These are phyloP conservation scores for Pseudogymnoascus sp. DNA, from an alignment of 2,329 filamentous ascomycete species.

Conservation along the genomic window DNA sequence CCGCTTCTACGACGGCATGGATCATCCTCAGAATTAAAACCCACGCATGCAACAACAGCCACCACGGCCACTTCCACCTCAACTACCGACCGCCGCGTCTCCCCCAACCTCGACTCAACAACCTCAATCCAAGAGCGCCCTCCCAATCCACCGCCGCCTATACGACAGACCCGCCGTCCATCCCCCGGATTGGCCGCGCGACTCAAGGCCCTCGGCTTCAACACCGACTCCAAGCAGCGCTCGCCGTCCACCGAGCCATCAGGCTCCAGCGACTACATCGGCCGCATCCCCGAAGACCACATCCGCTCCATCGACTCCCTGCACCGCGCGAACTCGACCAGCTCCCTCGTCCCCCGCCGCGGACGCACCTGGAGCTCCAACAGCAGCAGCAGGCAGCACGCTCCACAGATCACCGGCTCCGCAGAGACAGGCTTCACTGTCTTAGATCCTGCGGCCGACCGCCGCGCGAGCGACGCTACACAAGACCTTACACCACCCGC, in stretches of 20 bases:
- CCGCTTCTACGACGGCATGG: background rate
- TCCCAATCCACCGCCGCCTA: background rate
- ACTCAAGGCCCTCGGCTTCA: slow-evolving; percentile 57
- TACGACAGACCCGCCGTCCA: slow-evolving; percentile 42
- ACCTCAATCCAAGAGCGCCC: background rate
- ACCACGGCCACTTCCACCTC: background rate
- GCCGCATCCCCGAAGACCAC: slow-evolving; percentile 63
- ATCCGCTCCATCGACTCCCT: slow-evolving; percentile 61
- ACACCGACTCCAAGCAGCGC: slow-evolving; percentile 26
- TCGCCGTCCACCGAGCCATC: slow-evolving; percentile 16
- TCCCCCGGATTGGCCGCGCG: slow-evolving; percentile 58
- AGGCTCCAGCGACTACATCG: slow-evolving; percentile 44
- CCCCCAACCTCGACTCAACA: background rate
- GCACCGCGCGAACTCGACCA: slow-evolving; percentile 48
- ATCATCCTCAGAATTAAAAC: background rate
- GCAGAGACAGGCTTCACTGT: slow-evolving; percentile 12
- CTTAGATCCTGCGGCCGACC: slow-evolving; percentile 11
- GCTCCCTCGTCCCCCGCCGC: slow-evolving; percentile 49
- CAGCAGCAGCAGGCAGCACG: slow-evolving; percentile 23
- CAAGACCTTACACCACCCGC: background rate
- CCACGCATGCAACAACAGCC: background rate
- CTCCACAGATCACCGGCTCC: slow-evolving; percentile 25
- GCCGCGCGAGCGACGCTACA: background rate
- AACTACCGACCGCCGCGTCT: background rate
- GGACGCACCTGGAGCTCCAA: slow-evolving; percentile 67